These are phyloP conservation scores for Seiridium unicorne DNA, from an alignment of 2,329 filamentous ascomycete species.

Conservation along the genomic window DNA sequence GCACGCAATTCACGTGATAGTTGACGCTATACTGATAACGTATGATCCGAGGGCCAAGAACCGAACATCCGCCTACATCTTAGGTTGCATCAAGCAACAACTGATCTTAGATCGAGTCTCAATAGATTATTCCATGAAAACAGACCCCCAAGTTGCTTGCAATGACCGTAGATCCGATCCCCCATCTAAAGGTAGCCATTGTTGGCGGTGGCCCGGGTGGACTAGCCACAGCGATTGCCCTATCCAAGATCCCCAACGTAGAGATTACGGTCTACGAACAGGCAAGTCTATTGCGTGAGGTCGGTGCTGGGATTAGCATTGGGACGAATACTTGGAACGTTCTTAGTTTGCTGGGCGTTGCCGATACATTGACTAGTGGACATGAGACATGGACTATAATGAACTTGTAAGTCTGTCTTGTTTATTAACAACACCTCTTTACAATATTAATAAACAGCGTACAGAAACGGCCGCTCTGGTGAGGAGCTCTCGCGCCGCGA, in stretches of 20 bases:
- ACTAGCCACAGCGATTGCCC: constrained; percentile 41
- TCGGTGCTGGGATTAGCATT: constrained; percentile 46
- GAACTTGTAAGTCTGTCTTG: constrained; percentile 20
- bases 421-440: neutral
- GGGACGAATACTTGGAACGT: constrained; percentile 46
- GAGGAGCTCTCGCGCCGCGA: constrained; percentile 22
- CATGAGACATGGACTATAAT: constrained; percentile 21
- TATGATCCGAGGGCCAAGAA: neutral
- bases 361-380: constrained; percentile 25
- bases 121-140: neutral
- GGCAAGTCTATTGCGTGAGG: constrained; percentile 40
- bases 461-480: constrained; percentile 25
- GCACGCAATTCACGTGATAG: constrained; percentile 26
- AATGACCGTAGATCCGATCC: constrained; percentile 19
- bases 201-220: constrained; percentile 23
- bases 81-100: neutral
- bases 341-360: constrained; percentile 42
- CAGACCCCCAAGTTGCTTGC: neutral
- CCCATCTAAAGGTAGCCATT: constrained; percentile 19
- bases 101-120: too few species aligned
- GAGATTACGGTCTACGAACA: constrained; percentile 43
- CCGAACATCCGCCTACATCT: neutral
- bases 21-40: constrained; percentile 20
- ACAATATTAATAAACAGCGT: too few species aligned
- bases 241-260: constrained; percentile 38